Conservation (phyloP, 139 green algal genomes). For the Chlamydomonas asymmetrica region DNA sequence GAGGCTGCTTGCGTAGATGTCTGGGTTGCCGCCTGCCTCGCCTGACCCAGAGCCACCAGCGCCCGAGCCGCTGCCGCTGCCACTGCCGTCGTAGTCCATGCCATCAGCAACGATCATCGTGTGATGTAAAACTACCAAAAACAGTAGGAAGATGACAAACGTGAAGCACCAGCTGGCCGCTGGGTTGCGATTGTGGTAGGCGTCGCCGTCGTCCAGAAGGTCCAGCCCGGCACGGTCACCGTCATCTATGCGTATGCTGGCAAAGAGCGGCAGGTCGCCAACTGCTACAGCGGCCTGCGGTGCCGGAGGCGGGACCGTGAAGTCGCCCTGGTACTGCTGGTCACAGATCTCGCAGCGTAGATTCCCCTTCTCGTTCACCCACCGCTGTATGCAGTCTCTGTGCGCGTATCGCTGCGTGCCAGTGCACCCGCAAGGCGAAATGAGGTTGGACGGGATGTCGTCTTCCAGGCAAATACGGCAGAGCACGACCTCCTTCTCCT, state of each 20-base stretch:
- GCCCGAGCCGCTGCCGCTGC: background rate
- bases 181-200: slow-evolving; percentile 26
- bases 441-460: slow-evolving; percentile 21
- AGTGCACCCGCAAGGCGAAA: slow-evolving; percentile 19
- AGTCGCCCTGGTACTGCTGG: slow-evolving; percentile 29
- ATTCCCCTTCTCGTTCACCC: slow-evolving; percentile 42
- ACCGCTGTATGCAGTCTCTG: slow-evolving; percentile 45
- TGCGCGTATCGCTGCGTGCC: slow-evolving; percentile 37
- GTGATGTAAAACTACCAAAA: slow-evolving; percentile 40
- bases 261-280: background rate
- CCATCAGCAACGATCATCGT: slow-evolving; percentile 32
- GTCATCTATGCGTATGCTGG: slow-evolving; percentile 18
- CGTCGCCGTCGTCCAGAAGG: slow-evolving; percentile 28
- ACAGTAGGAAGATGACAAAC: slow-evolving; percentile 18
- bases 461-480: slow-evolving; percentile 27
- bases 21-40: background rate
- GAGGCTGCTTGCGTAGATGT: slow-evolving; percentile 16
- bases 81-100: slow-evolving; percentile 1
- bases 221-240: slow-evolving; percentile 17
- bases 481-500: background rate
- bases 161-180: slow-evolving; percentile 22
- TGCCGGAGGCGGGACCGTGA: slow-evolving; percentile 14
- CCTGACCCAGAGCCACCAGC: background rate
- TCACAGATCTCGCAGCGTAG: slow-evolving; percentile 40
- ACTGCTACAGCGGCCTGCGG: background rate